Percentiles rank a stretch among this genome's conserved stretches.
Conservation (phyloP, 2,329 filamentous ascomycete genomes). For the Diaporthe sp. region DNA sequence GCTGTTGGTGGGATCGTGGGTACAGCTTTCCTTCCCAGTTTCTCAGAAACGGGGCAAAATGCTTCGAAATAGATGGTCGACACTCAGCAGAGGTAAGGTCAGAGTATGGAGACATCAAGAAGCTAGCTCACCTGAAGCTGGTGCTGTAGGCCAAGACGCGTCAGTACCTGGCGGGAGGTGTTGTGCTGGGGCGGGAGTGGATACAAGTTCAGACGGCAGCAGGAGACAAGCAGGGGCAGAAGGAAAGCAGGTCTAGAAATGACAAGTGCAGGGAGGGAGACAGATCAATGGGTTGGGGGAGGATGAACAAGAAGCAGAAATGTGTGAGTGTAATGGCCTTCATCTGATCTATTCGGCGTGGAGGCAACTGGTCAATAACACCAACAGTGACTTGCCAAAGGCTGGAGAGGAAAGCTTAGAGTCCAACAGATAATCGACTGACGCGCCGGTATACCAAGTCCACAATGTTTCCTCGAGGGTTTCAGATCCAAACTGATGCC, state of each 20-base stretch:
- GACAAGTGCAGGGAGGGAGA: neutral
- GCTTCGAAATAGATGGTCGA: neutral
- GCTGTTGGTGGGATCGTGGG: neutral
- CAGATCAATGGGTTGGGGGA: neutral
- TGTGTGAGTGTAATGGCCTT: neutral
- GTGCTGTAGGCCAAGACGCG: neutral
- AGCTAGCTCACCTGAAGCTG: neutral
- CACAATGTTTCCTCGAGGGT: neutral
- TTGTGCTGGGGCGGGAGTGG: neutral
- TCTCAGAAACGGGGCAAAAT: neutral
- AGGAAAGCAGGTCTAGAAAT: neutral
- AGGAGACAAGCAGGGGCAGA: neutral
- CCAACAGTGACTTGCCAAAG: neutral
- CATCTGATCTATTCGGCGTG: neutral
- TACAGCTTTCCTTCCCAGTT: neutral
- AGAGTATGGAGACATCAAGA: neutral
- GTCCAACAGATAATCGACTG: neutral
- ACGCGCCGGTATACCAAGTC: neutral
- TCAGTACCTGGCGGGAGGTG: neutral
- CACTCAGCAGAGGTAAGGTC: neutral
- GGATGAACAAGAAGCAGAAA: neutral
- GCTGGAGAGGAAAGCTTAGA: neutral
- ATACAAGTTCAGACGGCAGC: neutral
- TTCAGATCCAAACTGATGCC: no score
- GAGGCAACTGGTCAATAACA: neutral